Conservation (phyloP, 805 yeast species). For the Millerozyma miso region DNA sequence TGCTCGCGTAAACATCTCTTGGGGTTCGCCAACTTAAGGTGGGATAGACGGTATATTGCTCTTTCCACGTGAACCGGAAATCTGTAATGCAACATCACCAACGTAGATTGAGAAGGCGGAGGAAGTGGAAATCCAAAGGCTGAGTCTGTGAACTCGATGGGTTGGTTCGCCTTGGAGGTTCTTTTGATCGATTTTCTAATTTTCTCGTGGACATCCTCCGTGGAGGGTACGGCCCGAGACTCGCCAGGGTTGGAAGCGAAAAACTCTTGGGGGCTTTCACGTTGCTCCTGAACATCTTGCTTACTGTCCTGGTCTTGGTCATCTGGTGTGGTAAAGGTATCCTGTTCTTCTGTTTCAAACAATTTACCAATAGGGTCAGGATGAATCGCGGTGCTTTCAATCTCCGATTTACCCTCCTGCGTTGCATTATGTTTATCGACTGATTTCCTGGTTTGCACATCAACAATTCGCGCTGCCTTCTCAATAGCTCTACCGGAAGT, state of each 20-base stretch:
- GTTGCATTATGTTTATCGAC: background rate
- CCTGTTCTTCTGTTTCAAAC: constrained; percentile 5
- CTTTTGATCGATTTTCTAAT: constrained; percentile 39
- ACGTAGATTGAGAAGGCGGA: constrained; percentile 69
- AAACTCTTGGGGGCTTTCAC: background rate
- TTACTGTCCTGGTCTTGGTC: constrained; percentile 22
- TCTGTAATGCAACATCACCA: constrained; percentile 78
- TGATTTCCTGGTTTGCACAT: background rate
- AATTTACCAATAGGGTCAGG: background rate
- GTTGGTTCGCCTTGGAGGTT: constrained; percentile 41
- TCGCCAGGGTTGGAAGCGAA: background rate
- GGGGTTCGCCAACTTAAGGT: constrained; percentile 90
- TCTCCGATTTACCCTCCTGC: background rate
- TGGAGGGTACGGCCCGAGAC: constrained; percentile 15
- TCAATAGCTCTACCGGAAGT: background rate
- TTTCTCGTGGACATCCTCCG: constrained; percentile 38
- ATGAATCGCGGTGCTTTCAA: background rate
- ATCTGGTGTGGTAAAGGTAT: constrained; percentile 6
- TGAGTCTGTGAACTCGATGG: constrained; percentile 57
- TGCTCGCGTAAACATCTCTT: constrained; percentile 88
- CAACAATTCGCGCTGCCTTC: background rate
- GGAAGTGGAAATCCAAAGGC: constrained; percentile 89
- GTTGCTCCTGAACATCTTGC: constrained; percentile 2
- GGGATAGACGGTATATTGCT: constrained; percentile 90
- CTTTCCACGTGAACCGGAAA: constrained; percentile 94